Percentiles rank a stretch among this genome's conserved stretches.
phyloP scores from a whole-genome alignment of 768 basidiomycete genomes.

The Naematelia encephala region DNA sequence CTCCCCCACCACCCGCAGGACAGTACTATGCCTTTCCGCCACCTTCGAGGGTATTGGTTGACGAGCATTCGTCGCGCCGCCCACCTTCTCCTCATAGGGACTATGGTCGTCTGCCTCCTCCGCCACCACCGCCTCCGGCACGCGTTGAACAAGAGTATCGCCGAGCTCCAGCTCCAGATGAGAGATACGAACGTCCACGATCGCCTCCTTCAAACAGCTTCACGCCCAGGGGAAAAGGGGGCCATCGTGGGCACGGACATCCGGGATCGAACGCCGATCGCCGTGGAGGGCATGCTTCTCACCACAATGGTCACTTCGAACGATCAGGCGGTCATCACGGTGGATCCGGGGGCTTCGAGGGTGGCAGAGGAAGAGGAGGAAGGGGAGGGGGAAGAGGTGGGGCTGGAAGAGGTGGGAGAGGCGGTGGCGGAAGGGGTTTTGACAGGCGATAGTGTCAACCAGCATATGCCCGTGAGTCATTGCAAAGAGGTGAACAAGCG shows the following conservation, averaged over 20 bases:
- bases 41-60: not conserved
- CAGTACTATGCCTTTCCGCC: conserved; percentile 3
- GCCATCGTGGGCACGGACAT: not conserved
- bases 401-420: not conserved
- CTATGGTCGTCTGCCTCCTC: not conserved
- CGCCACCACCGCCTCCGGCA: too few relatives aligned
- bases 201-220: not conserved
- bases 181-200: not conserved
- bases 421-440: not conserved
- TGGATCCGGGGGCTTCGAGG: not conserved
- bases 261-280: not conserved
- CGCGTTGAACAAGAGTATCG: not conserved
- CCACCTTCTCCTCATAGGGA: not conserved
- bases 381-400: not conserved
- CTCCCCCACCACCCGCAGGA: not conserved
- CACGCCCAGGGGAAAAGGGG: not conserved
- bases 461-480: too few relatives aligned
- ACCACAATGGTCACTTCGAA: not conserved
- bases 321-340: not conserved
- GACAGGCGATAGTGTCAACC: not conserved
- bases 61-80: not conserved
- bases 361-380: conserved; percentile 8
- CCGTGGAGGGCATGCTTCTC: not conserved
- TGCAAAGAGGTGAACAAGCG: too few relatives aligned
- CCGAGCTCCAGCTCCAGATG: not conserved